phyloP scores from a whole-genome alignment of 78 protist genomes.

The Cavenderia fasciculata region DNA sequence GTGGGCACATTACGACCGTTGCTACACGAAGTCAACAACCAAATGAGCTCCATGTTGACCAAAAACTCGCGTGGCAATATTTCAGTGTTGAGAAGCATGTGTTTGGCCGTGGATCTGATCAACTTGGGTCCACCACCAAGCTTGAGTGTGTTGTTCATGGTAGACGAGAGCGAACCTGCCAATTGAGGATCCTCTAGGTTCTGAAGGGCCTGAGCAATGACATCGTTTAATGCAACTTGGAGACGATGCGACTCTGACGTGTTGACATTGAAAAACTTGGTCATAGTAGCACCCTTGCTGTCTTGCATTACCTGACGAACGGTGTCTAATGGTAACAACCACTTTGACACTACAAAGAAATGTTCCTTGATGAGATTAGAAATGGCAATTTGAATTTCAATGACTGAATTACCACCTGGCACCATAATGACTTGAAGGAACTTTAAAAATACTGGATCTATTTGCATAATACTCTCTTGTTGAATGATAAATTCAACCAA shows the following conservation, averaged over 20 bases:
- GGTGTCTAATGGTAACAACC: slow-evolving; percentile 5
- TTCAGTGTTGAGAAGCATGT: slow-evolving; percentile 35
- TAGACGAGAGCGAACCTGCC: background rate
- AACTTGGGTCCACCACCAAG: slow-evolving; percentile 5
- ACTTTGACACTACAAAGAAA: background rate
- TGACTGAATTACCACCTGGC: slow-evolving; percentile 43
- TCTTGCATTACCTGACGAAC: slow-evolving; percentile 40
- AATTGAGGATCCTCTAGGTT: background rate
- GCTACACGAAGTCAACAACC: slow-evolving; percentile 29
- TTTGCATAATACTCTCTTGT: background rate
- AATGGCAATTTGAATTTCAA: slow-evolving; percentile 48
- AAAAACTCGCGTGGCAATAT: slow-evolving; percentile 56
- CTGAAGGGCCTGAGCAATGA: slow-evolving; percentile 6
- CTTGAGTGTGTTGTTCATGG: background rate
- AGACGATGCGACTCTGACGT: slow-evolving; percentile 12
- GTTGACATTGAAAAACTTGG: slow-evolving; percentile 14
- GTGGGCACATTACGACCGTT: slow-evolving; percentile 62
- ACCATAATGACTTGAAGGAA: slow-evolving; percentile 37
- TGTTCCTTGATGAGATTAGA: slow-evolving; percentile 53
- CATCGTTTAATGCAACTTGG: slow-evolving; percentile 34
- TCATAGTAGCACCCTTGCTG: slow-evolving; percentile 12
- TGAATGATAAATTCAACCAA: slow-evolving; percentile 29
- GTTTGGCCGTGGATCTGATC: slow-evolving; percentile 52
- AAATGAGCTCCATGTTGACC: slow-evolving; percentile 36
- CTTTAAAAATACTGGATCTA: slow-evolving; percentile 42